Conservation (phyloP, 192 early-diverging fungal genomes). For the Podila minutissima region DNA sequence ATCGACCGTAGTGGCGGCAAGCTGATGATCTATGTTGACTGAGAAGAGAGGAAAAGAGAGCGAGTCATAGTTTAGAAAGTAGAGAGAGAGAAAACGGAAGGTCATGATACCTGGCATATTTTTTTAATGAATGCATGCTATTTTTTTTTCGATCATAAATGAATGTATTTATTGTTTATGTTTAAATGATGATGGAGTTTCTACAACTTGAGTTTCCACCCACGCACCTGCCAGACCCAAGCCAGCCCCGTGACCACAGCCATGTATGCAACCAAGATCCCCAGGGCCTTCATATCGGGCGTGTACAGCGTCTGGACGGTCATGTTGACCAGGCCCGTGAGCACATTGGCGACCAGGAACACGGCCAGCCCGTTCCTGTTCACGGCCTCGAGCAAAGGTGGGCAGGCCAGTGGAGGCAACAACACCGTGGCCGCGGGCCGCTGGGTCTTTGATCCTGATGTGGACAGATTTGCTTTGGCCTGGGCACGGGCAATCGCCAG, state of each 20-base stretch:
- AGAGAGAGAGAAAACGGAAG: background rate
- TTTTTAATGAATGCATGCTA: too few species aligned
- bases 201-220: constrained; percentile 51
- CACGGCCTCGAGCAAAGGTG: constrained; percentile 71
- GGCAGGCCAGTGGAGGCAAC: constrained; percentile 57
- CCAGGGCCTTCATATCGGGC: constrained; percentile 47
- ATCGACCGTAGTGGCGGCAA: constrained; percentile 50
- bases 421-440: constrained; percentile 50
- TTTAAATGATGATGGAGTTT: too few species aligned
- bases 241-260: constrained; percentile 53
- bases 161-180: too few species aligned
- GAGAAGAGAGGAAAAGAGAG: background rate
- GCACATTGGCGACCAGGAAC: constrained; percentile 90
- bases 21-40: constrained; percentile 44
- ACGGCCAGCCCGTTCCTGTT: constrained; percentile 85
- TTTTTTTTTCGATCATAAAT: too few species aligned
- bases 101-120: too few species aligned
- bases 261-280: constrained; percentile 66
- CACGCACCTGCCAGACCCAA: constrained; percentile 35
- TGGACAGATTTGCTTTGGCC: constrained; percentile 51
- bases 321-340: constrained; percentile 90
- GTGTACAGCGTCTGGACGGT: constrained; percentile 79
- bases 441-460: constrained; percentile 44
- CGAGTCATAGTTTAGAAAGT: background rate
- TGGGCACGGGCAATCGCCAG: constrained; percentile 31